These are phyloP conservation scores for Hypoxylon rickii DNA, from an alignment of 495 filamentous ascomycete species.

Conservation along the genomic window DNA sequence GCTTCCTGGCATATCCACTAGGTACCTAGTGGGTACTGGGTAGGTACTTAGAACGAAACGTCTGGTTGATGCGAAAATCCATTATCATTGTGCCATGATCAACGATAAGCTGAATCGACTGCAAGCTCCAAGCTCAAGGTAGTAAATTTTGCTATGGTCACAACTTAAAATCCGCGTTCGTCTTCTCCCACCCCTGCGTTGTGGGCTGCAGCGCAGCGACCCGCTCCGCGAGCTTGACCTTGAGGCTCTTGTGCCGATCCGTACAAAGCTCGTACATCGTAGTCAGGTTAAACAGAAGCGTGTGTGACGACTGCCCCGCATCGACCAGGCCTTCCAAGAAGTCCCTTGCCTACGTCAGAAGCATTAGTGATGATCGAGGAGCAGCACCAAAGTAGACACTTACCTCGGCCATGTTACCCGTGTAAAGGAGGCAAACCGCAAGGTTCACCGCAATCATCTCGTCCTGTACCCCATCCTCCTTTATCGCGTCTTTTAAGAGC, in stretches of 20 bases:
- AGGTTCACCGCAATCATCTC: slow-evolving; percentile 76
- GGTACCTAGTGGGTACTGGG: no score
- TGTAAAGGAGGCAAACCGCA: slow-evolving; percentile 82
- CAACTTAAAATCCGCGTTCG: slow-evolving; percentile 78
- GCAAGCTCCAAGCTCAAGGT: no score
- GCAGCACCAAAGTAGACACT: background rate
- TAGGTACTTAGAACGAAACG: no score
- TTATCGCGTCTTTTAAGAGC: slow-evolving; percentile 49
- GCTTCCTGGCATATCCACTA: no score
- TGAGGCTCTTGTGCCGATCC: slow-evolving; percentile 70
- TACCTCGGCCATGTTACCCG: slow-evolving; percentile 75
- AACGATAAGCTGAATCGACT: no score
- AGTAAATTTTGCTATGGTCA: slow-evolving; percentile 40
- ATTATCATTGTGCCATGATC: no score
- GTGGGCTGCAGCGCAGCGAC: slow-evolving; percentile 59
- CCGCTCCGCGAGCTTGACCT: slow-evolving; percentile 69
- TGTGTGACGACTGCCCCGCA: slow-evolving; percentile 65
- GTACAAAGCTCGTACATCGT: slow-evolving; percentile 93
- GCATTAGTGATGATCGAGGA: background rate
- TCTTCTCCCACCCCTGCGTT: slow-evolving; percentile 63
- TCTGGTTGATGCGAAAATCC: no score
- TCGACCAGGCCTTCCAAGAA: slow-evolving; percentile 68
- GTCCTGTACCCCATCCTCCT: slow-evolving; percentile 41
- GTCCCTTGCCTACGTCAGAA: slow-evolving; percentile 55
- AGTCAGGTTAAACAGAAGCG: slow-evolving; percentile 83